Base-by-base conservation (phyloP, 129 eudicot genomes). In the Arctium minus region DNA sequence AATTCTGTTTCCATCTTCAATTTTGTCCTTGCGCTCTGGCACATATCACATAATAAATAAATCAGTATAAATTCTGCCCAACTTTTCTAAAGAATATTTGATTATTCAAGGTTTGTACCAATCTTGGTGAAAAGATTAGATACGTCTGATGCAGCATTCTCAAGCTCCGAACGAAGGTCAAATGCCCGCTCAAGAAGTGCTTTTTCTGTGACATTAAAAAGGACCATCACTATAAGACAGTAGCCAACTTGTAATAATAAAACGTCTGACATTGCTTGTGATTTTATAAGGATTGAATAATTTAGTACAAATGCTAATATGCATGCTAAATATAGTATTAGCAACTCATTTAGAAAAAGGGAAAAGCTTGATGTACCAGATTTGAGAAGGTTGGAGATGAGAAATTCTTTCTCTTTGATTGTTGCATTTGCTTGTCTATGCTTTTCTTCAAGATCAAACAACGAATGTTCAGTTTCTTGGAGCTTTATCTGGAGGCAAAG, bases 11-110 rank as follows among this genome's bases (percentile, higher is more conserved):
- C 83, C 97, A 81, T 92, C 95, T 87, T 96, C 99, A 73, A 96
- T 93, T 89, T 93, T 96, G 87, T 96, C 98, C 81, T 96, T 96
- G 77, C 95, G 92, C 89, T 96, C 99, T 96, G 88, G 12, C 65
- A 77, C 31, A 73, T 8, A 60, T 60, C 68, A 60, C 9, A 6
- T n/a, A 60, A 60, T n/a, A 60, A 60, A 60, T 18, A 22, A 73
- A 40, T 73, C 40, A 40, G 22, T 18, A 73, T 38, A 33, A 40
- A 9, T 22, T 40, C 62, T 72, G 48, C 11, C 13, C 30, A 73
- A 38, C 31, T 39, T 39, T 38, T 73, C 18, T 37, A 39, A 39
- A 73, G 36, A 18, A 13, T 39, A 9, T 73, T 73, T 22, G 10
- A 76, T 46, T 12, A 15, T 30, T 62, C 29, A 27, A 71, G 56